These are phyloP conservation scores for Lablab purpureus DNA, from an alignment of 306 rosid species.

Conservation along the genomic window DNA sequence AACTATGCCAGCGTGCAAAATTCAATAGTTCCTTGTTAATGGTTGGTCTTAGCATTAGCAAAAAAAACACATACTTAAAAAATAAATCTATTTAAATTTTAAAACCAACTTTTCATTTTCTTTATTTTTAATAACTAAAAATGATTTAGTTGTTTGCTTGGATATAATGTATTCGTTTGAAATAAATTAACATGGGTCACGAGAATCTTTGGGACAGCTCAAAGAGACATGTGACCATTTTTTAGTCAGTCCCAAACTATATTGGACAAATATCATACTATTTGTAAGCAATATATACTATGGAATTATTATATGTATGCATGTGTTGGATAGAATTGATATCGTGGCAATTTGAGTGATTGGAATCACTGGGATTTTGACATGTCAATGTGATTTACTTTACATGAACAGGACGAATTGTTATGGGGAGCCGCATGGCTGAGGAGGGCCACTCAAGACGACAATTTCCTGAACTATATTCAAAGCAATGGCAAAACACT, in stretches of 20 bases:
- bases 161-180: slow-evolving; percentile 1
- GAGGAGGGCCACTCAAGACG: slow-evolving; percentile 78
- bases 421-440: slow-evolving; percentile 97
- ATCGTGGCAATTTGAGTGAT: not conserved
- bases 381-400: slow-evolving; percentile 5
- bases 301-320: not conserved
- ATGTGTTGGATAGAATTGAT: not conserved
- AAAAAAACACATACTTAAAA: too few species aligned
- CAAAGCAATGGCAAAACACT: slow-evolving; percentile 80
- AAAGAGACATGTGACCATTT: slow-evolving; percentile 31
- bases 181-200: not conserved
- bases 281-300: not conserved
- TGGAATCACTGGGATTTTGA: slow-evolving; percentile 25
- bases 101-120: too few species aligned
- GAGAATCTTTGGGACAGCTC: slow-evolving; percentile 20
- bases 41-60: not conserved
- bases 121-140: not conserved
- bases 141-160: not conserved
- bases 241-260: slow-evolving; percentile 35
- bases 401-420: slow-evolving; percentile 68
- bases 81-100: too few species aligned
- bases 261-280: not conserved
- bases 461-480: slow-evolving; percentile 67
- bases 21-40: not conserved
- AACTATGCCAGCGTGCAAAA: not conserved